Evolutionary conservation across 1,139 yeast species (phyloP), one percentile per base, ranked within the genome.

Genomic region (Hyphopichia burtonii): DNA sequence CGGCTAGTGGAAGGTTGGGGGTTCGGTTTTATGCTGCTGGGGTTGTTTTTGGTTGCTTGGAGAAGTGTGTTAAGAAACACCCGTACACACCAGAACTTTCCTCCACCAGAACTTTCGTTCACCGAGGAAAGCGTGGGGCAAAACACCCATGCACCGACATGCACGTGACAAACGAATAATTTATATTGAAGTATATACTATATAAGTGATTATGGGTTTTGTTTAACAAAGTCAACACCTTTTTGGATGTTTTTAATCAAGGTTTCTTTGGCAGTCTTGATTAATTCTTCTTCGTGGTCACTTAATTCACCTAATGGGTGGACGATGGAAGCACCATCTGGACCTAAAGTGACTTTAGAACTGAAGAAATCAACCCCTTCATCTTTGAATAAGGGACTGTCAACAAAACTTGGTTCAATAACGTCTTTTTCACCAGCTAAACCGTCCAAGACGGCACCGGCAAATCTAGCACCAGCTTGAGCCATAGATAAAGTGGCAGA

Each of bases 401-500:
- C 82, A 43, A 78, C 78, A 53, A 72, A 78, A 43, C 76, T 59
- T 55, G 76, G 78, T 66, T 67, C 82, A 48, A 74, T 68, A 47
- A 75, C 68, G 49, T 71, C 74, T 42, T 54, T 56, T 57, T 71
- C 78, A 50, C 79, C 82, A 34, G 74, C 68, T 51, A 80, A 63
- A 53, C 86, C 79, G 58, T 76, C 68, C 60, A 82, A 68, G 37
- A 83, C 79, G 42, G 81, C 66, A 53, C 80, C 79, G 43, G 90
- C 78, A 54, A 88, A 81, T 65, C 86, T 80, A 63, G 82, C 91
- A 54, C 94, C 96, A 40, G 97, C 96, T 64, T 89, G 93, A 40
- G 97, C 97, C 97, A 91, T 91, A 43, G 96, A 87, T 54, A 91
- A 76, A 41, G 98, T 91, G 50, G 96, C 96, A 41, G 96, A 87